These are phyloP conservation scores for Penicillium herquei DNA, from an alignment of 495 filamentous ascomycete species.

Conservation along the genomic window DNA sequence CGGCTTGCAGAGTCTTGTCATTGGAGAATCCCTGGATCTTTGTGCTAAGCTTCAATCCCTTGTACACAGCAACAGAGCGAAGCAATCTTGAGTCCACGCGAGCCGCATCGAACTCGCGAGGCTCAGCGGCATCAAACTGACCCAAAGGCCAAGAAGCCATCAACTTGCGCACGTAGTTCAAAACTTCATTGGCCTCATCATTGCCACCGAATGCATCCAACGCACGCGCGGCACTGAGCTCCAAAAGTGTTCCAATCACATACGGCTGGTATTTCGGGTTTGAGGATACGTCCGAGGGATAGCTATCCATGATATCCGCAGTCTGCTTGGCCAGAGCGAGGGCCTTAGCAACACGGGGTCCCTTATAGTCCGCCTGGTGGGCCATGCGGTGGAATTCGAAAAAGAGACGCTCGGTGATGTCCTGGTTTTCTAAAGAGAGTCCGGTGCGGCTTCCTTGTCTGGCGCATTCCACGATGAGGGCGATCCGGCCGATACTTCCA, in stretches of 20 bases:
- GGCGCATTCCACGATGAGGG: slow-evolving; percentile 53
- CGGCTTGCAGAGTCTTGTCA: slow-evolving; percentile 7
- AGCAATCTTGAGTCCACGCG: slow-evolving; percentile 22
- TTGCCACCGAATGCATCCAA: slow-evolving; percentile 26
- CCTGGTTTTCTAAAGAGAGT: slow-evolving; percentile 43
- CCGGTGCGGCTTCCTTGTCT: slow-evolving; percentile 46
- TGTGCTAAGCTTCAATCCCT: slow-evolving; percentile 28
- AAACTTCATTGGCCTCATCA: slow-evolving; percentile 33
- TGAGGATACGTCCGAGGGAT: slow-evolving; percentile 4
- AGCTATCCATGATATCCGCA: slow-evolving; percentile 48
- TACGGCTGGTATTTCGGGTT: slow-evolving; percentile 40
- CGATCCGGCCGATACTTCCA: slow-evolving; percentile 36
- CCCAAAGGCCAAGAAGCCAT: slow-evolving; percentile 8
- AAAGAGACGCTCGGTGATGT: slow-evolving; percentile 48
- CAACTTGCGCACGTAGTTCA: slow-evolving; percentile 38
- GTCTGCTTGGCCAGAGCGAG: slow-evolving; percentile 48
- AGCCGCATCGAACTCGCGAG: neutral
- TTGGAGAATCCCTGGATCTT: slow-evolving; percentile 10
- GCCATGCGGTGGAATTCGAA: slow-evolving; percentile 49
- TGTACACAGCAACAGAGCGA: slow-evolving; percentile 31
- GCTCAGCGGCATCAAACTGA: slow-evolving; percentile 13
- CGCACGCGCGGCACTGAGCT: slow-evolving; percentile 43
- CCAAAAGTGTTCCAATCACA: slow-evolving; percentile 43
- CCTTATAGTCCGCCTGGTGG: slow-evolving; percentile 41
- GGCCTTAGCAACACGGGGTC: slow-evolving; percentile 29